Evolutionary conservation across 108 stramenopile genomes (phyloP).

Genomic region (Chaetoceros tenuissimus): DNA sequence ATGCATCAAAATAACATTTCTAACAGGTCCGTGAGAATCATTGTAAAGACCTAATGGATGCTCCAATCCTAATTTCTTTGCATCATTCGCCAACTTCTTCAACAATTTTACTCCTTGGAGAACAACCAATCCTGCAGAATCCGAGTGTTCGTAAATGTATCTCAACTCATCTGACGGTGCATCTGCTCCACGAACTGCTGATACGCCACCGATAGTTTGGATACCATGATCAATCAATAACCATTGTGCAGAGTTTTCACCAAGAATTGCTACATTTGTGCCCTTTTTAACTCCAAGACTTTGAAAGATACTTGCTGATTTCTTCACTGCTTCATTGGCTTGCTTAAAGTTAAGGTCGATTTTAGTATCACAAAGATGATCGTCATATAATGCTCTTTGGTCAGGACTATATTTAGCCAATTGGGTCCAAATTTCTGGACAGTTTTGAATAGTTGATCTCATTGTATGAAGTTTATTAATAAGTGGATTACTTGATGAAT

Average conservation of each 20-base stretch:
- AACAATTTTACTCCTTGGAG: conserved; percentile 68
- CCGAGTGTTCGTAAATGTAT: conserved; percentile 89
- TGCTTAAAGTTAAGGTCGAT: conserved; percentile 53
- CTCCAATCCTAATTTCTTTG: conserved; percentile 32
- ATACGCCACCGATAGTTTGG: conserved; percentile 62
- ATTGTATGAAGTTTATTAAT: conserved; percentile 65
- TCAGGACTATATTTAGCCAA: conserved; percentile 45
- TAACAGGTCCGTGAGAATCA: conserved; percentile 50
- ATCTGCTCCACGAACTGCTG: conserved; percentile 86
- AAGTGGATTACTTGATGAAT: conserved; percentile 52
- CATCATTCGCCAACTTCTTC: conserved; percentile 51
- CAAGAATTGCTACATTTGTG: conserved; percentile 68
- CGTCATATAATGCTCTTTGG: conserved; percentile 64
- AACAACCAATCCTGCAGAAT: conserved; percentile 64
- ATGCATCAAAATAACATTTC: conserved; percentile 67
- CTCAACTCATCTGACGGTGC: conserved; percentile 76
- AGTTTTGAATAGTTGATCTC: conserved; percentile 41
- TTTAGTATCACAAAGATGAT: conserved; percentile 58
- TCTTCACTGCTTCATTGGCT: conserved; percentile 48
- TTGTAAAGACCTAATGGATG: conserved; percentile 54
- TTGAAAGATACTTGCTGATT: conserved; percentile 50
- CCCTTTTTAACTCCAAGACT: conserved; percentile 56
- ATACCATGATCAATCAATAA: conserved; percentile 80
- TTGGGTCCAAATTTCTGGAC: conserved; percentile 66
- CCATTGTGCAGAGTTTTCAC: conserved; percentile 83